Evolutionary conservation across 2,329 filamentous ascomycete genomes (phyloP).

Genomic region (Eutypa lata): DNA sequence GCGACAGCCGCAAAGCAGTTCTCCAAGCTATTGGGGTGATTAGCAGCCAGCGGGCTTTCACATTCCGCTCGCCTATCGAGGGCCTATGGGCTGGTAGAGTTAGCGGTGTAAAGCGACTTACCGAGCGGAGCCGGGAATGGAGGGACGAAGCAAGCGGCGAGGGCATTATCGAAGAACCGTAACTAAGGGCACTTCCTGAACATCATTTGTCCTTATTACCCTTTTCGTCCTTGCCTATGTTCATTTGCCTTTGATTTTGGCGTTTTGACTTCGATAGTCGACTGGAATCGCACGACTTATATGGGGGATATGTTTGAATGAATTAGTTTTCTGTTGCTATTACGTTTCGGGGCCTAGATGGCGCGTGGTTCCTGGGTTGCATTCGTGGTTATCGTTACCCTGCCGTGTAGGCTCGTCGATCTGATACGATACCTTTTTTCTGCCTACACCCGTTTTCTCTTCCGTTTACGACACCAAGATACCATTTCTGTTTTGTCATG

Average conservation of each 20-base stretch:
- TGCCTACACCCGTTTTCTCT: background rate
- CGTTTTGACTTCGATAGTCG: background rate
- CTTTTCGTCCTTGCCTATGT: conserved; percentile 1
- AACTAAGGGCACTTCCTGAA: too few relatives aligned
- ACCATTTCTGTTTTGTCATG: conserved; percentile 20
- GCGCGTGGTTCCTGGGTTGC: background rate
- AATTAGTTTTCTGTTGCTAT: background rate
- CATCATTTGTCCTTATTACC: too few relatives aligned
- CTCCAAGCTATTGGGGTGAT: conserved; percentile 96
- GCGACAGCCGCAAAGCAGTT: conserved; percentile 92
- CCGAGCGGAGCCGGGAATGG: conserved; percentile 86
- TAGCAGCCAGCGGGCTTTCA: conserved; percentile 88
- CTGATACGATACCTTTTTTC: too few relatives aligned
- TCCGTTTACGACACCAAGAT: conserved; percentile 23
- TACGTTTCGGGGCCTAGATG: background rate
- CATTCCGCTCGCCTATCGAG: conserved; percentile 87
- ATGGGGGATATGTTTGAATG: background rate
- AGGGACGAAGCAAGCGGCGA: conserved; percentile 80
- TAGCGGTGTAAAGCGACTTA: conserved; percentile 73
- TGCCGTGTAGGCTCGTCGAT: background rate
- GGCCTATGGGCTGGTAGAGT: conserved; percentile 84
- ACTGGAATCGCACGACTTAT: background rate
- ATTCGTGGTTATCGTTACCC: background rate
- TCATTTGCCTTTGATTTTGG: conserved; percentile 1
- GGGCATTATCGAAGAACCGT: conserved; percentile 60